Percentiles rank a stretch among this genome's conserved stretches.
Conservation (phyloP, 164 flowering plant genomes). For the Sedum album region DNA sequence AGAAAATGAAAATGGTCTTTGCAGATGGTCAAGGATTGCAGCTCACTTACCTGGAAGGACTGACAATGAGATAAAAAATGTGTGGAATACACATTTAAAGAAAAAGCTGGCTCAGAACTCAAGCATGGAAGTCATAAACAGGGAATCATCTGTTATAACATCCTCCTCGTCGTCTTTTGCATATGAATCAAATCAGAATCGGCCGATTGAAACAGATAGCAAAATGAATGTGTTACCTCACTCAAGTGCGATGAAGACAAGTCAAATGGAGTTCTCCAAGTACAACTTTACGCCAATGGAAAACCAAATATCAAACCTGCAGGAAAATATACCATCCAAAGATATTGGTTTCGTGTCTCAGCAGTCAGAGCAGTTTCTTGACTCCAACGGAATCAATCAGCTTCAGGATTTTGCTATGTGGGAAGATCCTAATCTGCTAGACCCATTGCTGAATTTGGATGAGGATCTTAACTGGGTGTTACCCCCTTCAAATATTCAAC, state of each 20-base stretch:
- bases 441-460: background rate
- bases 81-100: no score
- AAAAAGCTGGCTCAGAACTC: conserved; percentile 22
- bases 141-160: conserved; percentile 8
- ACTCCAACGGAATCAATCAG: background rate
- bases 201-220: background rate
- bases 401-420: background rate
- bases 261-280: background rate
- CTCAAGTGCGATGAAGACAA: background rate
- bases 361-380: background rate
- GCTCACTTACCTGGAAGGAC: conserved; percentile 69
- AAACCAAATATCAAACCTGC: background rate
- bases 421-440: background rate
- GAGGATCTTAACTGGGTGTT: conserved; percentile 3
- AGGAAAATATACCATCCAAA: background rate
- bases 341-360: background rate
- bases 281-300: background rate
- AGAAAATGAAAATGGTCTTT: background rate
- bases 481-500: conserved; percentile 2
- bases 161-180: conserved; percentile 19
- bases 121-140: background rate
- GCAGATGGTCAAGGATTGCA: conserved; percentile 85
- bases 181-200: conserved; percentile 7
- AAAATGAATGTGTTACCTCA: background rate
- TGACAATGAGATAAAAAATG: no score